Evolutionary conservation across 2,329 filamentous ascomycete species (phyloP).

Genomic region (Rhynchosporium graminicola): DNA sequence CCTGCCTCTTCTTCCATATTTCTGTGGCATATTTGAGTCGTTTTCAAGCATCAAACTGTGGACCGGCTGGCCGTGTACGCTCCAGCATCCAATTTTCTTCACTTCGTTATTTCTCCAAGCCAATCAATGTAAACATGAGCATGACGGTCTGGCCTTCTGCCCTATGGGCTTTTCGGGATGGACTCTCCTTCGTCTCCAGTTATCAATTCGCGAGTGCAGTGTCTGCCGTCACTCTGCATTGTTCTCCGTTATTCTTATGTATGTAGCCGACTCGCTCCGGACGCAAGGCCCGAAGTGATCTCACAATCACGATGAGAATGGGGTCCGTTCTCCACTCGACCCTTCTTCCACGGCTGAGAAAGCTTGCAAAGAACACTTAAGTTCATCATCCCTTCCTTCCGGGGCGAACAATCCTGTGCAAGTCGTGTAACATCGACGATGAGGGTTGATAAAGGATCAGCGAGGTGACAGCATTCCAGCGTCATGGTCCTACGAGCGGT

Average conservation of each 20-base stretch:
- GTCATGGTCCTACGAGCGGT: background rate
- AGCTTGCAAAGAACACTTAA: background rate
- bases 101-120: background rate
- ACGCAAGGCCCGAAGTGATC: background rate
- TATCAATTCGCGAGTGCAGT: background rate
- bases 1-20: background rate
- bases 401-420: background rate
- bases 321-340: too few relatives aligned
- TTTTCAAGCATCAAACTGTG: background rate
- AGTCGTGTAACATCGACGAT: too few relatives aligned
- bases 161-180: background rate
- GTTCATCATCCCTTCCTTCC: background rate
- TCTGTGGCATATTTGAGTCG: background rate
- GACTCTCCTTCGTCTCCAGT: background rate
- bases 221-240: too few relatives aligned
- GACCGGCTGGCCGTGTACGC: background rate
- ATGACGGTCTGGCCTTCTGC: background rate
- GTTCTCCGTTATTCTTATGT: too few relatives aligned
- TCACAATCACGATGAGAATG: background rate
- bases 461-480: background rate
- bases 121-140: background rate
- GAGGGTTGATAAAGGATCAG: background rate
- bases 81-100: too few relatives aligned
- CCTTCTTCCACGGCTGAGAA: background rate
- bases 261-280: background rate